Evolutionary conservation across 1,284 basidiomycete genomes (phyloP).

Genomic region (Trichosporon ovoides): DNA sequence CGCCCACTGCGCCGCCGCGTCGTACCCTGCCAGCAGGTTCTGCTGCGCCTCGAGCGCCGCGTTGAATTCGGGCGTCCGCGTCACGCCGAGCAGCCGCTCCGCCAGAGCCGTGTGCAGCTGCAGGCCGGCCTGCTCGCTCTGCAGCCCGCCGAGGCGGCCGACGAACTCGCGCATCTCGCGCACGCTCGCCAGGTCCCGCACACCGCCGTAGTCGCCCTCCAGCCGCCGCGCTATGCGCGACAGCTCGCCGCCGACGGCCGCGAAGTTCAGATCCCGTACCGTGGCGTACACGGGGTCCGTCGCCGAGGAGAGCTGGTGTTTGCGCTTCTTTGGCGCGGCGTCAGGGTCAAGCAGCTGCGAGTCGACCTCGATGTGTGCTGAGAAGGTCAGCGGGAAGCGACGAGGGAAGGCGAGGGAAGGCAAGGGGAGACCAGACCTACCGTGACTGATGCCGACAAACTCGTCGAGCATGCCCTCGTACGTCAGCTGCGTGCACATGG

Average conservation of each 20-base stretch:
- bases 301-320: conserved; percentile 68
- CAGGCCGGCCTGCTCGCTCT: conserved; percentile 83
- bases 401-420: not conserved
- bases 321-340: conserved; percentile 65
- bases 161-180: conserved; percentile 92
- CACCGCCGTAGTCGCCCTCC: conserved; percentile 71
- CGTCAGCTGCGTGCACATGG: conserved; percentile 90
- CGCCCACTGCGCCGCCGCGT: conserved; percentile 66
- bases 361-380: conserved; percentile 88
- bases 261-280: conserved; percentile 88
- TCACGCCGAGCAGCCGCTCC: conserved; percentile 81
- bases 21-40: conserved; percentile 87
- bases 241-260: conserved; percentile 77
- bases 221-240: conserved; percentile 76
- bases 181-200: conserved; percentile 64
- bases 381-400: not conserved
- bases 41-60: conserved; percentile 92
- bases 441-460: conserved; percentile 79
- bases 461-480: conserved; percentile 98
- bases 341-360: conserved; percentile 62
- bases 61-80: conserved; percentile 84
- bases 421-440: conserved; percentile 52
- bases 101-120: conserved; percentile 86
- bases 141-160: conserved; percentile 83
- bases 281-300: conserved; percentile 81